Conservation (phyloP, 164 flowering plant genomes). For the Umbellularia californica region DNA sequence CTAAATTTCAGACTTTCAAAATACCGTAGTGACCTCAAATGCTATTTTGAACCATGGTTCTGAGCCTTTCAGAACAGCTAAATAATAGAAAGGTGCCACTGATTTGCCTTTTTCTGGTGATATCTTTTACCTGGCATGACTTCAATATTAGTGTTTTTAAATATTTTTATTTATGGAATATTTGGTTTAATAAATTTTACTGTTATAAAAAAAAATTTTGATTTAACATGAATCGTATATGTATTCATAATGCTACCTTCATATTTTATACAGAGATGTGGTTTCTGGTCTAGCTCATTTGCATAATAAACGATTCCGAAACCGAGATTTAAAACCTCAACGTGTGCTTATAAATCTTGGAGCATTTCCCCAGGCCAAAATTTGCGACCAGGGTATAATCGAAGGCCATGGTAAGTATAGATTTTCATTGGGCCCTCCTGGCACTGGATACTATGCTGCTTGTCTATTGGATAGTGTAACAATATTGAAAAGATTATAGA, state of each 20-base stretch:
- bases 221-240: not conserved
- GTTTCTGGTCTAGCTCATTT: conserved; percentile 67
- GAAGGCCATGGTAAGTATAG: conserved; percentile 49
- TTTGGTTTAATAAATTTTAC: too few relatives aligned
- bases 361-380: conserved; percentile 50
- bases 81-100: not conserved
- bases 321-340: conserved; percentile 81
- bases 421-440: conserved; percentile 51
- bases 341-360: conserved; percentile 59
- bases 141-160: too few relatives aligned
- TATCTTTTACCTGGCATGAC: too few relatives aligned
- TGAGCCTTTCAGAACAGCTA: too few relatives aligned
- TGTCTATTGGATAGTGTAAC: not conserved
- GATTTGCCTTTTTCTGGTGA: not conserved
- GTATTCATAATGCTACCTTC: not conserved
- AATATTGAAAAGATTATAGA: too few relatives aligned
- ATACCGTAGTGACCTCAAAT: too few relatives aligned
- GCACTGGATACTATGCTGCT: conserved; percentile 34
- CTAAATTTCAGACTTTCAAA: too few relatives aligned
- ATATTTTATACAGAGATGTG: conserved; percentile 44
- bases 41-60: too few relatives aligned
- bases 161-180: not conserved
- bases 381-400: conserved; percentile 87
- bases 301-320: conserved; percentile 70
- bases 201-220: too few relatives aligned